Conservation (phyloP, 345 rosid species). For the Populus ilicifolia region DNA sequence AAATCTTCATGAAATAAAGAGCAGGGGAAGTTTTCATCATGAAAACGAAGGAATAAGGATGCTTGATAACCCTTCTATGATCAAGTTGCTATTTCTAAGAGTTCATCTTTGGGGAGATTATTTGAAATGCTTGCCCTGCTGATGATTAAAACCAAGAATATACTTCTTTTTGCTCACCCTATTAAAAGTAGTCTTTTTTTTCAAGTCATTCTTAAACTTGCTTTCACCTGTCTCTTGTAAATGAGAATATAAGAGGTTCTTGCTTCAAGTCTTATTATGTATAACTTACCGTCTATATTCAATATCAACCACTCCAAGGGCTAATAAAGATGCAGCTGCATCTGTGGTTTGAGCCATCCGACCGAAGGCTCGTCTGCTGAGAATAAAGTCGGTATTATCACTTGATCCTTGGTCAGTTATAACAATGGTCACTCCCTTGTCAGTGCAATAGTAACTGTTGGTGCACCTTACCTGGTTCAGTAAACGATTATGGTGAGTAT, state of each 20-base stretch:
- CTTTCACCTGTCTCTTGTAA: not conserved
- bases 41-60: not conserved
- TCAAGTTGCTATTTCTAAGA: not conserved
- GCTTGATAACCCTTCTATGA: not conserved
- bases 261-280: not conserved
- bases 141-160: not conserved
- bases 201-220: not conserved
- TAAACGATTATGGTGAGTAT: not conserved
- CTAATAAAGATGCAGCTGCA: conserved; percentile 41
- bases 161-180: not conserved
- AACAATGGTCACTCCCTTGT: conserved; percentile 49
- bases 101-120: not conserved
- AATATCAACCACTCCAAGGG: conserved; percentile 49
- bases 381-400: conserved; percentile 50
- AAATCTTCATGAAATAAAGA: not conserved
- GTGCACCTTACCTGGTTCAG: conserved; percentile 55
- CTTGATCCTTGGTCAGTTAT: conserved; percentile 61
- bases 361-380: conserved; percentile 49
- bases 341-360: conserved; percentile 54
- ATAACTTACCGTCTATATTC: conserved; percentile 57
- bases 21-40: not conserved
- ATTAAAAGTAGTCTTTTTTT: not conserved
- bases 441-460: conserved; percentile 46
- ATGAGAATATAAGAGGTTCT: not conserved
- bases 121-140: not conserved